Conservation (phyloP, 805 yeast genomes). For the Candida loeiensis region DNA sequence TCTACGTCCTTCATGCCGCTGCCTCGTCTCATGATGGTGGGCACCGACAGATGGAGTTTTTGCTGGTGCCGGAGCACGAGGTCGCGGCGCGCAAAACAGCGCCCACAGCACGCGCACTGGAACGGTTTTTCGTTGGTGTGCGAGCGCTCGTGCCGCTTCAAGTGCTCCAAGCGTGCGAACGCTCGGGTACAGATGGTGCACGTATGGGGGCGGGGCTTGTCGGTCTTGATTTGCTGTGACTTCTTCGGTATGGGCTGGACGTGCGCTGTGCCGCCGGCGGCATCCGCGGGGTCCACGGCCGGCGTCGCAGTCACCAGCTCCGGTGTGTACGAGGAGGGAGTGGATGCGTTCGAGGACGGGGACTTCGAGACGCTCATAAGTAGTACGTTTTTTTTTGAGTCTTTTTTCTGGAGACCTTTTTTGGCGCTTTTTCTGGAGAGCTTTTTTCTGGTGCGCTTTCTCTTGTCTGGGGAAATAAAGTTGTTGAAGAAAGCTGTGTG, state of each 20-base stretch:
- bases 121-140: slow-evolving; percentile 89
- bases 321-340: slow-evolving; percentile 10
- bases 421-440: slow-evolving; percentile 4
- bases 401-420: slow-evolving; percentile 2
- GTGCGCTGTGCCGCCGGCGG: slow-evolving; percentile 5
- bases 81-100: slow-evolving; percentile 91
- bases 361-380: slow-evolving; percentile 14
- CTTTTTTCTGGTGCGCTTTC: not conserved
- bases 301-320: slow-evolving; percentile 5
- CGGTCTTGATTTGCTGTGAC: slow-evolving; percentile 78
- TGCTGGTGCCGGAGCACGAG: slow-evolving; percentile 90
- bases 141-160: slow-evolving; percentile 86
- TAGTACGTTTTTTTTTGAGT: slow-evolving; percentile 1
- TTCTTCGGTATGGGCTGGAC: slow-evolving; percentile 80
- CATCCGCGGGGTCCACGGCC: slow-evolving; percentile 2
- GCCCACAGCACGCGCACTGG: slow-evolving; percentile 93
- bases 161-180: slow-evolving; percentile 91
- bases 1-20: slow-evolving; percentile 26
- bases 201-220: slow-evolving; percentile 90
- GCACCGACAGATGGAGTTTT: slow-evolving; percentile 69
- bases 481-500: slow-evolving; percentile 1
- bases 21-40: slow-evolving; percentile 35
- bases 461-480: slow-evolving; percentile 2
- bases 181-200: slow-evolving; percentile 91
- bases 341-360: slow-evolving; percentile 12